These are phyloP conservation scores for Malus sieversii DNA, from an alignment of 306 rosid genomes.

Conservation along the genomic window DNA sequence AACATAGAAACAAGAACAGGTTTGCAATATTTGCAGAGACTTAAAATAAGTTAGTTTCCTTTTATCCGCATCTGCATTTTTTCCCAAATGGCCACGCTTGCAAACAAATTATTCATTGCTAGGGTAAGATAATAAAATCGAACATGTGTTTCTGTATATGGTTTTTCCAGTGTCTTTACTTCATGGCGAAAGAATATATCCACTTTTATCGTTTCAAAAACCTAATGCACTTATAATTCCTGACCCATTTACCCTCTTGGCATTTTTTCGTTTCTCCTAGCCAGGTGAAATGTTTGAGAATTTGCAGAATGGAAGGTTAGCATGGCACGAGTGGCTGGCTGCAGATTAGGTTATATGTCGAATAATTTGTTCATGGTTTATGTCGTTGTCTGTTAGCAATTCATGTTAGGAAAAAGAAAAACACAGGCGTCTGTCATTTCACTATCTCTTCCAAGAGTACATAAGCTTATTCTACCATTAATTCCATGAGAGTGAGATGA, in stretches of 20 bases:
- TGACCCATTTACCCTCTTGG: neutral
- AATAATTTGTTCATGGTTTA: neutral
- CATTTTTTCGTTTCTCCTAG: neutral
- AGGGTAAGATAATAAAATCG: neutral
- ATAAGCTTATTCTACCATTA: neutral
- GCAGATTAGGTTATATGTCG: neutral
- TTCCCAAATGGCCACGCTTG: neutral
- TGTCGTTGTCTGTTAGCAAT: neutral
- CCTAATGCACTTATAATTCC: neutral
- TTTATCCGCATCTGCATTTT: neutral
- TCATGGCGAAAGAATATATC: neutral
- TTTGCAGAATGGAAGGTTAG: neutral
- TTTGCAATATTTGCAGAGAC: conserved; percentile 5
- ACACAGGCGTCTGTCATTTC: conserved; percentile 7
- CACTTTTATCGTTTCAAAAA: neutral
- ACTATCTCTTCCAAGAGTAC: neutral
- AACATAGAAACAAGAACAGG: conserved; percentile 4
- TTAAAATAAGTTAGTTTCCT: neutral
- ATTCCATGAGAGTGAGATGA: neutral
- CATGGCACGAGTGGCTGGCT: neutral
- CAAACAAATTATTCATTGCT: neutral
- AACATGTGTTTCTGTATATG: neutral
- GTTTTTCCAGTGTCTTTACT: neutral
- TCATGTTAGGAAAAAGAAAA: conserved; percentile 16
- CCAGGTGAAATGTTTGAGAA: neutral